Conservation (phyloP, 768 basidiomycete species). For the Lentinula boryana region DNA sequence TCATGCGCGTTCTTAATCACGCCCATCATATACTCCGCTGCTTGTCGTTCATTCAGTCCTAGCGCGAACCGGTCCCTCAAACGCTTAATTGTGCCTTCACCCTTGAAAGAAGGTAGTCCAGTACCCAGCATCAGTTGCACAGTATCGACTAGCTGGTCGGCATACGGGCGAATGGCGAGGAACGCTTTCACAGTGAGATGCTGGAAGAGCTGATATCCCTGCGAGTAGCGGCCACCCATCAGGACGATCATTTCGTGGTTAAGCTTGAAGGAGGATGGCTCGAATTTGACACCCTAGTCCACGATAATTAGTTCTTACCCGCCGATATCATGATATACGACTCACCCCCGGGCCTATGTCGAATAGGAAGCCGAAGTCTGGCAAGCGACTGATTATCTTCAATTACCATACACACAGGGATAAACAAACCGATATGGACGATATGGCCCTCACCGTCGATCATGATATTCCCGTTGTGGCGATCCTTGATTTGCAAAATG, state of each 20-base stretch:
- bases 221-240: conserved; percentile 93
- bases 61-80: conserved; percentile 84
- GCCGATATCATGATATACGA: conserved; percentile 3
- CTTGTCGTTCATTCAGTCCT: conserved; percentile 79
- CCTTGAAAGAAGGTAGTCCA: conserved; percentile 94
- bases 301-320: conserved; percentile 7
- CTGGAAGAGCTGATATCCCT: conserved; percentile 92
- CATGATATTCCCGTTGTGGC: conserved; percentile 99
- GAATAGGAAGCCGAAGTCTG: conserved; percentile 93
- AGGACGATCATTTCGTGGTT: conserved; percentile 98
- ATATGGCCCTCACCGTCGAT: conserved; percentile 98
- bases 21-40: conserved; percentile 90
- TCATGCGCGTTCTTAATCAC: conserved; percentile 91
- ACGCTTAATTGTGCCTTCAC: conserved; percentile 84
- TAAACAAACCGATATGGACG: conserved; percentile 77
- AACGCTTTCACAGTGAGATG: conserved; percentile 95
- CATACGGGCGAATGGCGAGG: conserved; percentile 91
- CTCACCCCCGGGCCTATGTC: conserved; percentile 87
- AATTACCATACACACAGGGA: neutral
- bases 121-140: conserved; percentile 94
- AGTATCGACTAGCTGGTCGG: conserved; percentile 84
- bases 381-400: conserved; percentile 3
- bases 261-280: conserved; percentile 96
- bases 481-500: conserved; percentile 96
- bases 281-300: conserved; percentile 94